phyloP scores from a whole-genome alignment of 331 rosid species.

The Prunus yedoensis region DNA sequence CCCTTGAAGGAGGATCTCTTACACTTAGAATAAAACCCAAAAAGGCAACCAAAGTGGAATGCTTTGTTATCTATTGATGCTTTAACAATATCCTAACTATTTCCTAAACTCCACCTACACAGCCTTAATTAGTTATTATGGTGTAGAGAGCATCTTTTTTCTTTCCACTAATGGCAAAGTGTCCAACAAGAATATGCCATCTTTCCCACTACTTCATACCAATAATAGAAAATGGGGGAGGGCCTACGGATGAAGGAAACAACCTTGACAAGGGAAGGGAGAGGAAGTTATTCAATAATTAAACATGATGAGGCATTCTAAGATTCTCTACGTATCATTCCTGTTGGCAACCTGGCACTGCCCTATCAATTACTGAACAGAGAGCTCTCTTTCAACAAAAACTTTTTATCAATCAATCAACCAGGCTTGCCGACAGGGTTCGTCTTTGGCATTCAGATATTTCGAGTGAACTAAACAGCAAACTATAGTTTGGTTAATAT shows the following conservation, averaged over 20 bases:
- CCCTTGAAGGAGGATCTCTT: conserved; percentile 24
- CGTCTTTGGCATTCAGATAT: too few relatives aligned
- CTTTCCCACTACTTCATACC: conserved; percentile 22
- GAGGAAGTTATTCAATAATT: not conserved
- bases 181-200: conserved; percentile 21
- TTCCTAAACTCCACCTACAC: conserved; percentile 2
- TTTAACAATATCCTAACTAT: conserved; percentile 12
- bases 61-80: conserved; percentile 21
- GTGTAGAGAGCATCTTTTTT: conserved; percentile 14
- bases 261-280: not conserved
- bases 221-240: conserved; percentile 32
- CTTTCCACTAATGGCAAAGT: conserved; percentile 41
- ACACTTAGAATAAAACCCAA: not conserved
- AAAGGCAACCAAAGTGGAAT: conserved; percentile 33
- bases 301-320: not conserved
- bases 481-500: not conserved
- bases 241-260: not conserved
- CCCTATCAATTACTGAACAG: not conserved
- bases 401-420: not conserved
- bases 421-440: not conserved
- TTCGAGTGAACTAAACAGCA: not conserved
- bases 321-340: not conserved
- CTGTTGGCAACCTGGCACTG: not conserved
- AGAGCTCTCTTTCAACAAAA: not conserved
- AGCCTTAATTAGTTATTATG: not conserved